Percentiles rank a stretch among this genome's conserved stretches.
Conservation (phyloP, 495 filamentous ascomycete genomes). For the Hyaloscypha variabilis region DNA sequence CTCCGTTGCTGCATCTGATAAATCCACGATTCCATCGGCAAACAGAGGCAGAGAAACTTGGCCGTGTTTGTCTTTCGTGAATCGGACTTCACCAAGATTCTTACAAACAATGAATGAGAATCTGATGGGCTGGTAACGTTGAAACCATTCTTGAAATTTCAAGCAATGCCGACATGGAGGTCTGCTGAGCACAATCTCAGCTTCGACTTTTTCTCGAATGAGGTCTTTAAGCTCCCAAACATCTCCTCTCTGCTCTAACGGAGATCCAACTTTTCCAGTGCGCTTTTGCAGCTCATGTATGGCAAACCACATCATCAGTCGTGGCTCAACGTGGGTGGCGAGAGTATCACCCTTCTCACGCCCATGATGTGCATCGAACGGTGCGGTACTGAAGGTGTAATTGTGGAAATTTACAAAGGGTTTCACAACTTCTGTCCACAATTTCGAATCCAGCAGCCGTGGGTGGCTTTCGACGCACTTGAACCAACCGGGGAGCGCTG, state of each 20-base stretch:
- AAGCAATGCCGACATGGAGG: background rate
- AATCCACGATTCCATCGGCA: background rate
- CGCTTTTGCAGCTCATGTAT: background rate
- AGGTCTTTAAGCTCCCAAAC: background rate
- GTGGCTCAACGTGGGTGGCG: slow-evolving; percentile 12
- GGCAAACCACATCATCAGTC: slow-evolving; percentile 13
- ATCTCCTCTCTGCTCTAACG: background rate
- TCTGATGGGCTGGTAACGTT: background rate
- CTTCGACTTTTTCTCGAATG: background rate
- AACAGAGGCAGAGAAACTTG: background rate
- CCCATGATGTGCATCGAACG: background rate
- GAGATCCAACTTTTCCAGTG: background rate
- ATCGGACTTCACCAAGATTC: background rate
- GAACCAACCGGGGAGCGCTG: background rate
- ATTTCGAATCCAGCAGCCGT: background rate
- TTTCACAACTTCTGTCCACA: background rate
- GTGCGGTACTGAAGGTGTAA: background rate
- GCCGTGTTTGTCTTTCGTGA: background rate
- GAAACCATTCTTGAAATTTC: background rate
- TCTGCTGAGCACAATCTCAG: background rate
- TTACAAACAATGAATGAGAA: background rate
- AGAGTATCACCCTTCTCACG: background rate
- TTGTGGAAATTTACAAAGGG: background rate
- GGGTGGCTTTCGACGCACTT: background rate
- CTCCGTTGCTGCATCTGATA: background rate